A percentile compares a stretch with the other conserved stretches of the same genome.
These are phyloP conservation scores for Euclidium syriacum DNA, from an alignment of 345 rosid genomes.

Conservation along the genomic window DNA sequence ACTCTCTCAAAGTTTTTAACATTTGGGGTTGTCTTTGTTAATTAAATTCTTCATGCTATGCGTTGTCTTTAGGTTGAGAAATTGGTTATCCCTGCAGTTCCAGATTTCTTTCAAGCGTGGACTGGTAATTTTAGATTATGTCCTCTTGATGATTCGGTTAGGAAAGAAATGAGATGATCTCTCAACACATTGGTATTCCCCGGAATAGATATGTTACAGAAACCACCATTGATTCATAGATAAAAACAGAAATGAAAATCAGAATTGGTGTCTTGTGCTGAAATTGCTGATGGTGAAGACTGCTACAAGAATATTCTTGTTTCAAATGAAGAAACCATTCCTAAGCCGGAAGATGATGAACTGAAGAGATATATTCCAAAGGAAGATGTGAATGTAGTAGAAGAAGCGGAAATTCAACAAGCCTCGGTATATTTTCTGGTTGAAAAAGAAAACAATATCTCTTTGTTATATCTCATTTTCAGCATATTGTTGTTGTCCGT, in stretches of 20 bases:
- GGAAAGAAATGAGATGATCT: slow-evolving; percentile 30
- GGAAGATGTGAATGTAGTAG: slow-evolving; percentile 16
- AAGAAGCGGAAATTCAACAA: slow-evolving; percentile 4
- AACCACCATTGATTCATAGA: slow-evolving; percentile 13
- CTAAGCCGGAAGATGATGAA: slow-evolving; percentile 5
- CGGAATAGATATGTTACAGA: slow-evolving; percentile 30
- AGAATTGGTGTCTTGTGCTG: slow-evolving; percentile 9
- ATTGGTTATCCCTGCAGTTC: slow-evolving; percentile 35
- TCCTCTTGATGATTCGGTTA: slow-evolving; percentile 22
- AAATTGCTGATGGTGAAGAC: slow-evolving; percentile 6
- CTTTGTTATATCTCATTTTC: no score
- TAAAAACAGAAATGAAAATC: slow-evolving; percentile 12
- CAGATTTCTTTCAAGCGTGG: slow-evolving; percentile 33
- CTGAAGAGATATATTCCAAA: not conserved
- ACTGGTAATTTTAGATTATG: slow-evolving; percentile 29
- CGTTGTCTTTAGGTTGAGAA: slow-evolving; percentile 31
- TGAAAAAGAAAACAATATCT: no score
- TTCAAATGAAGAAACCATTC: slow-evolving; percentile 24
- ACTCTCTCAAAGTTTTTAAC: not conserved
- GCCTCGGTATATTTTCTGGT: no score
- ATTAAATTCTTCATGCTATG: slow-evolving; percentile 27
- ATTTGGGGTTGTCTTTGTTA: slow-evolving; percentile 3
- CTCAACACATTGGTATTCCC: slow-evolving; percentile 29
- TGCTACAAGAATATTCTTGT: slow-evolving; percentile 22
- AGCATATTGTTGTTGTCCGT: not conserved